phyloP scores from a whole-genome alignment of 768 basidiomycete species.

The Thelephora ganbajun region DNA sequence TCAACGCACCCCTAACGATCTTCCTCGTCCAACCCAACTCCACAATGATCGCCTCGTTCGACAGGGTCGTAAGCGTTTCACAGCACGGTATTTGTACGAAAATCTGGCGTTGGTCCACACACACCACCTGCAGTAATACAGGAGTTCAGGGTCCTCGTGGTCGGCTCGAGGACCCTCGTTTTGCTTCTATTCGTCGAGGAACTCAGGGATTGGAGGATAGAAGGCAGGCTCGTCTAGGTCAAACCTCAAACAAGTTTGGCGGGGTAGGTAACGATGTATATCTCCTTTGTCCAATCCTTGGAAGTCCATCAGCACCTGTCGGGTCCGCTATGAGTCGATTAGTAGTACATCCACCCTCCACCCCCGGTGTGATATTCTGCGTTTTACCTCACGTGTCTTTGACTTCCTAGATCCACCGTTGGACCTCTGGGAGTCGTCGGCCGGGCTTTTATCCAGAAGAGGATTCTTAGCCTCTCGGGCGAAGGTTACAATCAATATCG shows the following conservation, averaged over 20 bases:
- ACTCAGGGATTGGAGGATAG: slow-evolving; percentile 63
- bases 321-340: slow-evolving; percentile 40
- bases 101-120: slow-evolving; percentile 69
- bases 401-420: slow-evolving; percentile 57
- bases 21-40: slow-evolving; percentile 83
- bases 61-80: slow-evolving; percentile 51
- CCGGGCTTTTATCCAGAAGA: slow-evolving; percentile 42
- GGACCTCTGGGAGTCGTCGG: slow-evolving; percentile 46
- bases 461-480: slow-evolving; percentile 67
- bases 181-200: slow-evolving; percentile 47
- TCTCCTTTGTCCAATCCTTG: slow-evolving; percentile 49
- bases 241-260: slow-evolving; percentile 42
- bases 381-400: slow-evolving; percentile 38
- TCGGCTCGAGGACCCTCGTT: slow-evolving; percentile 81
- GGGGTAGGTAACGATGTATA: slow-evolving; percentile 65
- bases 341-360: slow-evolving; percentile 32
- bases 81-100: slow-evolving; percentile 65
- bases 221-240: slow-evolving; percentile 69
- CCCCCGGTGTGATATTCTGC: slow-evolving; percentile 35
- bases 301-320: slow-evolving; percentile 74
- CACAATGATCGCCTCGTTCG: slow-evolving; percentile 73
- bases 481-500: too few species aligned
- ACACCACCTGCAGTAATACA: slow-evolving; percentile 54
- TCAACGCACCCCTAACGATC: slow-evolving; percentile 69
- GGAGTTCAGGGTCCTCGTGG: slow-evolving; percentile 67